These are phyloP conservation scores for Citrus sp. DNA, from an alignment of 345 rosid genomes.

Conservation along the genomic window DNA sequence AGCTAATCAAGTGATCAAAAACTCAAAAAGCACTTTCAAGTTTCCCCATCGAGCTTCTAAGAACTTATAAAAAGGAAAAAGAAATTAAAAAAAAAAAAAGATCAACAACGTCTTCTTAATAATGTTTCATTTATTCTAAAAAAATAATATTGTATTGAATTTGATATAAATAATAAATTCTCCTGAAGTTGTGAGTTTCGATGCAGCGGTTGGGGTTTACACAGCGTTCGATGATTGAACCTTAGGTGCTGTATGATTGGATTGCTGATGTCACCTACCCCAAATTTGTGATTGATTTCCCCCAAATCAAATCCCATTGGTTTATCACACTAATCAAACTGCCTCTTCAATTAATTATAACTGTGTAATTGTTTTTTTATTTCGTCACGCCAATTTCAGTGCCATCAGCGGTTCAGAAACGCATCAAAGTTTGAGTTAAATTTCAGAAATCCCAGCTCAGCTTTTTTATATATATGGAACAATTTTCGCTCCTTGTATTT, in stretches of 20 bases:
- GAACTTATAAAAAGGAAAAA: too few species aligned
- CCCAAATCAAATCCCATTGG: neutral
- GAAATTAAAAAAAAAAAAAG: too few species aligned
- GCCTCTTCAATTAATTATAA: neutral
- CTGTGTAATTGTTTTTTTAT: neutral
- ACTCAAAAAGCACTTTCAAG: neutral
- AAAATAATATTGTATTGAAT: too few species aligned
- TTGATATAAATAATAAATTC: neutral
- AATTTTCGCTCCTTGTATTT: too few species aligned
- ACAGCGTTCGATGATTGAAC: constrained; percentile 26
- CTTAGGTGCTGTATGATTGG: constrained; percentile 21
- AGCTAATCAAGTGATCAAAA: neutral
- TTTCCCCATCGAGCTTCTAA: neutral
- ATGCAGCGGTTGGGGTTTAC: constrained; percentile 20
- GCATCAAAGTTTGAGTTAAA: neutral
- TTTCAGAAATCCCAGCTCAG: neutral
- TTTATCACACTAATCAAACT: neutral
- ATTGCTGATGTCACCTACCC: constrained; percentile 20
- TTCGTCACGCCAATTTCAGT: constrained; percentile 21
- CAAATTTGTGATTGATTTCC: neutral
- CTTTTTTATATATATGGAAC: too few species aligned
- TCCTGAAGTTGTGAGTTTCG: constrained; percentile 20
- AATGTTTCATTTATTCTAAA: too few species aligned
- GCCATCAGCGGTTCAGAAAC: constrained; percentile 5
- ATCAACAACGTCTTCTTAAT: too few species aligned